Evolutionary conservation across 768 basidiomycete species (phyloP).

Genomic region (Brasilioporus rufonigricans): DNA sequence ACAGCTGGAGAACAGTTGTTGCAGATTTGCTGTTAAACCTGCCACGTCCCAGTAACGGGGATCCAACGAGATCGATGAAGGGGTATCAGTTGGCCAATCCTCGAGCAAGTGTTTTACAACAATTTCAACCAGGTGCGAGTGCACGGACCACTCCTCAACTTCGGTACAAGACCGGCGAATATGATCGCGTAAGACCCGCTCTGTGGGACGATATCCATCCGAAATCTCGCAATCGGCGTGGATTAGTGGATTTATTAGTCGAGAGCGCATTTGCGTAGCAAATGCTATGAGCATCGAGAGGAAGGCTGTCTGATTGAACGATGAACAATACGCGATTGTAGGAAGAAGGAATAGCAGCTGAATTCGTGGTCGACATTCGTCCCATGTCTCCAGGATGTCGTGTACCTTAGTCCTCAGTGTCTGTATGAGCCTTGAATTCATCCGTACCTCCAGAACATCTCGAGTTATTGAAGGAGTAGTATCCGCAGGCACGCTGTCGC

Average conservation of each 20-base stretch:
- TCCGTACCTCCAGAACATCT: neutral
- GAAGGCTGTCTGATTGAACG: slow-evolving; percentile 4
- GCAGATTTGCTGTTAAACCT: neutral
- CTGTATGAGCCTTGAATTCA: too few relatives aligned
- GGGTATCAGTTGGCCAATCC: slow-evolving; percentile 12
- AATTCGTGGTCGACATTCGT: neutral
- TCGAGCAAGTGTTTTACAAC: neutral
- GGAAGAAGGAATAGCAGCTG: slow-evolving; percentile 1
- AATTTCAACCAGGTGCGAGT: too few relatives aligned
- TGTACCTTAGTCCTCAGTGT: too few relatives aligned
- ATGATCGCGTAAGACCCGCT: neutral
- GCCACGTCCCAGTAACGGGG: neutral
- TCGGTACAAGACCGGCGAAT: neutral
- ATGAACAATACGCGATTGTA: slow-evolving; percentile 21
- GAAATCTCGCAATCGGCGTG: slow-evolving; percentile 4
- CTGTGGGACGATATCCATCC: slow-evolving; percentile 12
- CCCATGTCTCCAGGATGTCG: too few relatives aligned
- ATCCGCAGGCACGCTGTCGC: neutral
- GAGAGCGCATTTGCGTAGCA: slow-evolving; percentile 3
- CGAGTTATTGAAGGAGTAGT: neutral
- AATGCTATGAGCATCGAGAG: slow-evolving; percentile 33
- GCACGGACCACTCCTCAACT: neutral
- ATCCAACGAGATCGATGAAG: neutral
- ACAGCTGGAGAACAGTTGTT: slow-evolving; percentile 12
- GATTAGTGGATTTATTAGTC: neutral